A percentile compares a stretch with the other conserved stretches of the same genome.
phyloP scores from a whole-genome alignment of 2,329 filamentous ascomycete species.

The Coniochaeta sp. region DNA sequence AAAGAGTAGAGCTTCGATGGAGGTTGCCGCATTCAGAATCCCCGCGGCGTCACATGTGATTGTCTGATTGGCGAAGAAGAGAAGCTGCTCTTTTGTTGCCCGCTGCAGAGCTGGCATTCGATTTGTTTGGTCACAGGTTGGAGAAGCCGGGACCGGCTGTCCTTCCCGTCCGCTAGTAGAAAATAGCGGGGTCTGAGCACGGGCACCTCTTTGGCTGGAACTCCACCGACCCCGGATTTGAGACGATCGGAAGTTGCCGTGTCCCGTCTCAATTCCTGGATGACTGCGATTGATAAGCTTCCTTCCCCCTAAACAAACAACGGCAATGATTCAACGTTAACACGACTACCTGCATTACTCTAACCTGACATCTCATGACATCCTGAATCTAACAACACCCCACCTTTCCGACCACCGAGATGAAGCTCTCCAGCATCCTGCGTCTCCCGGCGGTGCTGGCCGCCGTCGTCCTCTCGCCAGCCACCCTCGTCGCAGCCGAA shows the following conservation, averaged over 20 bases:
- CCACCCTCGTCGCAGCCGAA: conserved; percentile 47
- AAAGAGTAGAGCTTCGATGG: not conserved
- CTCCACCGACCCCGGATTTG: not conserved
- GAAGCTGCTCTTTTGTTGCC: not conserved
- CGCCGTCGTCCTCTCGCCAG: conserved; percentile 37
- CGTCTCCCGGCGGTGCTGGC: conserved; percentile 41
- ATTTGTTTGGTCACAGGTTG: not conserved
- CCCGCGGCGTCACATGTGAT: not conserved
- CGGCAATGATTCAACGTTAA: not conserved
- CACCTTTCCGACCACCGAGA: too few species aligned
- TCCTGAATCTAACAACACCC: not conserved
- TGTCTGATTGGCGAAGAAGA: not conserved
- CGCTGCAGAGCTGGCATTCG: too few species aligned
- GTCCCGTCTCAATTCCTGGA: not conserved
- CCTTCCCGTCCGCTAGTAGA: not conserved
- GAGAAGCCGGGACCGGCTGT: not conserved
- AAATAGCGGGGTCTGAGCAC: not conserved
- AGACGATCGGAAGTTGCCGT: not conserved
- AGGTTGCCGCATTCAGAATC: not conserved
- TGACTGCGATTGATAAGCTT: not conserved
- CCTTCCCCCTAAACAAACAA: not conserved
- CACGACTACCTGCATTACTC: not conserved
- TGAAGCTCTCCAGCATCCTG: conserved; percentile 43
- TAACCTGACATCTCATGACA: not conserved
- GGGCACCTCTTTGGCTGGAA: not conserved